Evolutionary conservation across 108 stramenopile species (phyloP), one percentile per base, ranked within the genome.

Genomic region (Skeletonema tropicum): DNA sequence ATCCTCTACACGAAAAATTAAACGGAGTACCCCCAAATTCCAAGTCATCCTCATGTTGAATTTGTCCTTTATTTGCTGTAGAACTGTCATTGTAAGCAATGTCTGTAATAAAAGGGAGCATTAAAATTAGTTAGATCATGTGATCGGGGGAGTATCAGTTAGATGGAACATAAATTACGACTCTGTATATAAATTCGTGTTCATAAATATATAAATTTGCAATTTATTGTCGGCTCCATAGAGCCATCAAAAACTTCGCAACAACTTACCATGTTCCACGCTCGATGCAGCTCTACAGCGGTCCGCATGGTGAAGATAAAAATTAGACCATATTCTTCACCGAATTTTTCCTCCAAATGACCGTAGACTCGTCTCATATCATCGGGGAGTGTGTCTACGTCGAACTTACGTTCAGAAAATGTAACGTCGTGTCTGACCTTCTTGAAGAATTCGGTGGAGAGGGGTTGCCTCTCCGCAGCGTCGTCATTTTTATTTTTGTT

Each of bases 251-350:
- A 39, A 39, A 12, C 12, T 11, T 41, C 13, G 3, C 15, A 45
- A 45, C 11, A 12, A 45, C 42, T 45, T 29, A 79, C 77, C 85
- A 86, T 83, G 57, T 86, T 78, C 85, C 85, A 86, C 12, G 82
- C 85, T 36, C 85, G 63, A 60, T 86, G 85, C n/a, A 86, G 49
- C 61, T 86, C 85, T 1, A 71, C 39, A 21, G 85, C 85, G 4
- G 82, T 86, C 9, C 79, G 78, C 23, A 86, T 65, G 30, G 61
- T 52, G 46, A 86, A 86, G 31, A 79, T 75, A 39, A 86, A 42
- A 31, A 49, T 63, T 26, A 86, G 57, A 4, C 76, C 81, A 65
- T 86, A 86, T 14, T 86, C 78, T 76, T 83, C 82, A 4, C 77
- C 81, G 29, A 70, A 83, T 12, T 70, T 48, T 36, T 35, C n/a